Base-by-base conservation (phyloP, 2,329 filamentous ascomycete species). In the Dothistroma pini region DNA sequence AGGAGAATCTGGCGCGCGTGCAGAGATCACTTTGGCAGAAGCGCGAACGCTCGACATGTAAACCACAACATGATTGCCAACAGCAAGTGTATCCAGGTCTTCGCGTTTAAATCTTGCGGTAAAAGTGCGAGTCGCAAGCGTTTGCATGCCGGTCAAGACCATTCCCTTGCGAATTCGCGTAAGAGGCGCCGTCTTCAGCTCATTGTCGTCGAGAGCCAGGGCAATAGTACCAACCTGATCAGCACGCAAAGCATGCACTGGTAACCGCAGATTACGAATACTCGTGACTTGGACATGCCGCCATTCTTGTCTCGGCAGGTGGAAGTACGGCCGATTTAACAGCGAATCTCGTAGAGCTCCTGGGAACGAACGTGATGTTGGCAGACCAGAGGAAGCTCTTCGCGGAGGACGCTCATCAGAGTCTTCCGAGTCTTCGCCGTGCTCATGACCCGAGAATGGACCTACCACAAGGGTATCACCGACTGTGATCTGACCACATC, bases 161-260 rank as follows among this genome's bases (percentile, higher is more conserved):
- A 96, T 96, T 21, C 93, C 93, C 75, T 96, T 93, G 29, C 84
- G 78, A 14, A 85, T 78, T 31, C 80, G 70, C 38, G 72, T 66
- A 21, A 77, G 71, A 5, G 64, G 74, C 14, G 66, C 63, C 35
- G 73, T 70, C 41, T 29, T 57, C 4, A 68, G 62, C 29, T 65
- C 65, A 41, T 64, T n/a, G 16, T 68, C 66, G 9, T 89, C 68
- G 21, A 76, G 82, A 2, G 89, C 82, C 55, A 97, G 80, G 0
- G 93, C 93, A 57, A 99, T 84, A 0, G 93, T 97, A 0, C 93
- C 95, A 6, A 93, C 92, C 75, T 99, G 93, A 10, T 91, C 91
- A 16, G 87, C 83, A 55, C 87, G 83, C 8, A 97, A 81, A 0
- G 83, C 85, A 52, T 86, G 85, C 0, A 97, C 92, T 0, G 93